Base-by-base conservation (phyloP, 2,329 filamentous ascomycete genomes). In the Trichoderma sp. region DNA sequence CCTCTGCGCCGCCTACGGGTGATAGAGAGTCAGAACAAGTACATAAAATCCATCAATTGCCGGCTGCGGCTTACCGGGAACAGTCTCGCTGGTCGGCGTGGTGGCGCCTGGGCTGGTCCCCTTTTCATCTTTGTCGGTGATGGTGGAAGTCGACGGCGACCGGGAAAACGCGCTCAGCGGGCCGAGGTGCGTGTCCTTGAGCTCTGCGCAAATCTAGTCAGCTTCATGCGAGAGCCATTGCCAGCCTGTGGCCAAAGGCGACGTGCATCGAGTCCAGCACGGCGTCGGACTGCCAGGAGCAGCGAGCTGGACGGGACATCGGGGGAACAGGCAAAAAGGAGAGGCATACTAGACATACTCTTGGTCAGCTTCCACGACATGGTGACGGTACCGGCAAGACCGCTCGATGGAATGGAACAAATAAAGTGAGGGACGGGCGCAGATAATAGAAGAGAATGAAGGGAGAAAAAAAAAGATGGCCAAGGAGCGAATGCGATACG, bases 181-280 rank as follows among this genome's bases (percentile, higher is more conserved):
- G 72, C 93, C 93, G 78, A 98, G 85, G 84, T 98, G 96, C 79
- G 95, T 98, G 83, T 98, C 95, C 86, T 98, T 98, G 80, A 99
- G 87, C 83, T 98, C 81, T 82, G 71, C 56, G 71, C 31, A 56
- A 6, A 31, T 64, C 55, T 60, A 58, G 73, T 79, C 68, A 79
- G 75, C 66, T 21, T 59, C 58, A 55, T 40, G 19, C 27, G 40
- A 14, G 7, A 37, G 16, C 5, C 21, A 33, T 21, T 19, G n/a
- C 16, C 10, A 40, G 21, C 57, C 21, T 2, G 14, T 43, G 24
- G 43, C 33, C 16, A 31, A 21, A 33, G 29, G 52, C 19, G 24
- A 31, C 47, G 40, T 13, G 11, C 21, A 11, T 49, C 52, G 33
- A n/a, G 43, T 8, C 43, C 47, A n/a, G 8, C 21, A 13, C 64